phyloP scores from a whole-genome alignment of 75 land plant genomes.

The Picea glauca region DNA sequence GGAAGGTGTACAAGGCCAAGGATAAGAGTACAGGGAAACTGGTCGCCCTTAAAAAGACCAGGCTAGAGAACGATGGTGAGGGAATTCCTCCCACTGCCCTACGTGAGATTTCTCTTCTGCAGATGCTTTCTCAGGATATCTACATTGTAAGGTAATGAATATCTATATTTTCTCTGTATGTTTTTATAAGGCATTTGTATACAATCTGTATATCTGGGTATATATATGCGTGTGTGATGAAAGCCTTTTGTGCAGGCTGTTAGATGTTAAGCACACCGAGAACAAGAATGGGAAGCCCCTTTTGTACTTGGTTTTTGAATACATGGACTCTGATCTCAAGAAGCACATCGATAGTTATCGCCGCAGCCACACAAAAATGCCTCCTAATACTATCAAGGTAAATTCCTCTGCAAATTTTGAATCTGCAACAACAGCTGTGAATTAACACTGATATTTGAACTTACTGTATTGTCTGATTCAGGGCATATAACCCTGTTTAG shows the following conservation, averaged over 20 bases:
- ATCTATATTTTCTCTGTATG: too few relatives aligned
- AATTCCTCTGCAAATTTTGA: background rate
- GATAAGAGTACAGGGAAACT: constrained; percentile 58
- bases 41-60: constrained; percentile 83
- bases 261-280: constrained; percentile 74
- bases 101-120: constrained; percentile 60
- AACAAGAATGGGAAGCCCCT: constrained; percentile 74
- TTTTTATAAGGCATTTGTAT: too few relatives aligned
- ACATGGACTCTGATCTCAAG: constrained; percentile 92
- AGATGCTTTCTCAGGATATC: constrained; percentile 51
- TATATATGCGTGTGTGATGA: too few relatives aligned
- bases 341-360: constrained; percentile 67
- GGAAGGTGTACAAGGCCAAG: constrained; percentile 73
- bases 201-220: too few relatives aligned
- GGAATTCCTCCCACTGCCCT: constrained; percentile 63
- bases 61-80: constrained; percentile 72
- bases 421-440: background rate
- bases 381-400: background rate
- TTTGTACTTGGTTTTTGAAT: constrained; percentile 90
- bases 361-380: constrained; percentile 14
- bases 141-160: constrained; percentile 43
- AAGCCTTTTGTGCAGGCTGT: constrained; percentile 34
- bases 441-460: too few relatives aligned
- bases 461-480: too few relatives aligned
- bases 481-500: too few relatives aligned